A percentile compares a stretch with the other conserved stretches of the same genome.
Conservation (phyloP, 345 rosid genomes). For the Zanthoxylum bungeanum region DNA sequence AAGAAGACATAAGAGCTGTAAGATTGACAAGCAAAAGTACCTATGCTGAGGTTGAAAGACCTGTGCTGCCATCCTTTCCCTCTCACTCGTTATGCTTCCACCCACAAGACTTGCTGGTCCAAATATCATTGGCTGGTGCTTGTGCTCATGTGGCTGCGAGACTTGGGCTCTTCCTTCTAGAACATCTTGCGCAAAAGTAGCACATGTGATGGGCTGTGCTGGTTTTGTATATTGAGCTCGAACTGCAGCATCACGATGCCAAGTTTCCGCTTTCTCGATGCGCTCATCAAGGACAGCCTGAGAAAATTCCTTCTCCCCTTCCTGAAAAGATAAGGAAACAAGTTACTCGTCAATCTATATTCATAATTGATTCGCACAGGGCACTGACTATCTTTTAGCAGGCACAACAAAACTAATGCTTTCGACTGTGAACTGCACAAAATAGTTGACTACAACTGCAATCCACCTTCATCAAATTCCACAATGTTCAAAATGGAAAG, state of each 20-base stretch:
- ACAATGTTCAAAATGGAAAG: neutral
- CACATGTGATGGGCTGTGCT: conserved; percentile 84
- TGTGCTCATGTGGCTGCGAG: conserved; percentile 84
- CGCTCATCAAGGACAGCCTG: conserved; percentile 75
- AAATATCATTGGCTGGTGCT: conserved; percentile 84
- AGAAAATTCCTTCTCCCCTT: conserved; percentile 68
- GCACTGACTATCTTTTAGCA: neutral
- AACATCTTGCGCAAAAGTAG: conserved; percentile 97
- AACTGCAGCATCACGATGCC: conserved; percentile 88
- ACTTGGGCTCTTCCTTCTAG: conserved; percentile 87
- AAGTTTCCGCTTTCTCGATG: conserved; percentile 63
- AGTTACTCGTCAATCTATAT: neutral
- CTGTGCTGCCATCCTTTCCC: conserved; percentile 85
- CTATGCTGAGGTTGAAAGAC: conserved; percentile 86
- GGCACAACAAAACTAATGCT: neutral
- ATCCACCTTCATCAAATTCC: conserved; percentile 1
- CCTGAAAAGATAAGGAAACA: conserved; percentile 36
- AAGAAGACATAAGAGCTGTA: neutral
- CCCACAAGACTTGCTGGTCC: conserved; percentile 85
- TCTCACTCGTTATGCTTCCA: conserved; percentile 59
- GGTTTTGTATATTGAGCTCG: conserved; percentile 63
- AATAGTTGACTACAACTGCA: neutral
- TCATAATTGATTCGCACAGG: neutral
- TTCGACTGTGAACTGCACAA: neutral
- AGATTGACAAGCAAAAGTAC: conserved; percentile 32